Percentiles rank a stretch among this genome's conserved stretches.
phyloP scores from a whole-genome alignment of 495 filamentous ascomycete genomes.

The Sordaria brevicollis region DNA sequence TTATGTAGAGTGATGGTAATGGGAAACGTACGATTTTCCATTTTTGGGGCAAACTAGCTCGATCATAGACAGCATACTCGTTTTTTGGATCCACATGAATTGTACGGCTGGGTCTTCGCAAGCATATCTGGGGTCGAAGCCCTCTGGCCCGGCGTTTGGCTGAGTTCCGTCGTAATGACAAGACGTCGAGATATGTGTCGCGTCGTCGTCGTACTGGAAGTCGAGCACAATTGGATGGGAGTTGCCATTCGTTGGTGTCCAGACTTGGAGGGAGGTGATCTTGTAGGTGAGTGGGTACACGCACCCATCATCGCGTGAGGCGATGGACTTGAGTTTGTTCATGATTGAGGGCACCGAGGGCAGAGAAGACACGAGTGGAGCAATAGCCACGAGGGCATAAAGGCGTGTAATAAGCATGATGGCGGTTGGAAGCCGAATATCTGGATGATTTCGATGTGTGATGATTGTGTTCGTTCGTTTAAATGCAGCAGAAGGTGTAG shows the following conservation, averaged over 20 bases:
- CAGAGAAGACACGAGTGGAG: constrained; percentile 3
- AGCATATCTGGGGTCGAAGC: constrained; percentile 11
- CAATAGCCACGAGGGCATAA: constrained; percentile 2
- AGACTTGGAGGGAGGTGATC: constrained; percentile 12
- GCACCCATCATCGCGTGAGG: constrained; percentile 8
- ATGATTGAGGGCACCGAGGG: constrained; percentile 3
- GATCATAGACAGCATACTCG: constrained; percentile 13
- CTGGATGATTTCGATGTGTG: background rate
- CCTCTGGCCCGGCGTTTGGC: constrained; percentile 11
- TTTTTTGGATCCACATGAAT: constrained; percentile 39
- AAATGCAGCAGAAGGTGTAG: background rate
- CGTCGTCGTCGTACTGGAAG: constrained; percentile 15
- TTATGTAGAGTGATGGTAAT: background rate
- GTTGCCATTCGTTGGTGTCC: constrained; percentile 9
- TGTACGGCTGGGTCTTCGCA: constrained; percentile 28
- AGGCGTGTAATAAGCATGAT: background rate
- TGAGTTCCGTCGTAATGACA: constrained; percentile 22
- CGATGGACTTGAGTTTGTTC: background rate
- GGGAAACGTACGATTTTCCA: constrained; percentile 4
- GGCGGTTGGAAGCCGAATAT: background rate
- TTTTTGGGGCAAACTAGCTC: constrained; percentile 20
- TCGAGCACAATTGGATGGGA: constrained; percentile 1
- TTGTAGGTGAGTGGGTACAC: constrained; percentile 11
- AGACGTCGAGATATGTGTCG: constrained; percentile 13
- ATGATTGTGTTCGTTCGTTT: background rate